These are phyloP conservation scores for Tetrahymena elliotti DNA, from an alignment of 73 alveolate genomes.

Conservation along the genomic window DNA sequence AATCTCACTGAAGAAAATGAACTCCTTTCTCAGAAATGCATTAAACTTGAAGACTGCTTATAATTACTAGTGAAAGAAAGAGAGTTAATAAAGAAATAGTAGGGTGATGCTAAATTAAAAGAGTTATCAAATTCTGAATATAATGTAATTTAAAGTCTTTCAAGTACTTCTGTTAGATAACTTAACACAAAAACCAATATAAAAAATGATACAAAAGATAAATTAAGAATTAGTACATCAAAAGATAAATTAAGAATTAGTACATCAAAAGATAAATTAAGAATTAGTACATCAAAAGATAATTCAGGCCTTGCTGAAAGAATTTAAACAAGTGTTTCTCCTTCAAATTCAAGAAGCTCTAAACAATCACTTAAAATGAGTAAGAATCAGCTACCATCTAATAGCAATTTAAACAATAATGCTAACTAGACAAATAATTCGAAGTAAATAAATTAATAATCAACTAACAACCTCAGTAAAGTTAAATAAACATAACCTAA, in stretches of 20 bases:
- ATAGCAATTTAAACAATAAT: neutral
- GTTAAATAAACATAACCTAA: neutral
- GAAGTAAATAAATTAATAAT: neutral
- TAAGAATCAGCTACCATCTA: neutral
- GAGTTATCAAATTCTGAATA: neutral
- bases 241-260: neutral
- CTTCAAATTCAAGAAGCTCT: neutral
- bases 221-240: neutral
- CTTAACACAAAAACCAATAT: neutral
- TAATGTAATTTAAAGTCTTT: neutral
- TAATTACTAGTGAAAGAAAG: neutral
- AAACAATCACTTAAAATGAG: neutral
- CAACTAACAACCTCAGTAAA: neutral
- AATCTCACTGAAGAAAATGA: neutral
- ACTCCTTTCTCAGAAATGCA: neutral
- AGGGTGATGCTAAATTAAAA: neutral
- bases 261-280: neutral
- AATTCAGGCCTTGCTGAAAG: neutral
- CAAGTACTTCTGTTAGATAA: neutral
- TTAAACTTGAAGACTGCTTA: neutral
- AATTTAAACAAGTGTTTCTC: neutral
- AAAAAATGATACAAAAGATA: neutral
- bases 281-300: neutral
- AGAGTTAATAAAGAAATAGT: neutral
- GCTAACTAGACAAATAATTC: neutral